Conservation (phyloP, 352 stramenopile species). For the Phytophthora pistaciae region DNA sequence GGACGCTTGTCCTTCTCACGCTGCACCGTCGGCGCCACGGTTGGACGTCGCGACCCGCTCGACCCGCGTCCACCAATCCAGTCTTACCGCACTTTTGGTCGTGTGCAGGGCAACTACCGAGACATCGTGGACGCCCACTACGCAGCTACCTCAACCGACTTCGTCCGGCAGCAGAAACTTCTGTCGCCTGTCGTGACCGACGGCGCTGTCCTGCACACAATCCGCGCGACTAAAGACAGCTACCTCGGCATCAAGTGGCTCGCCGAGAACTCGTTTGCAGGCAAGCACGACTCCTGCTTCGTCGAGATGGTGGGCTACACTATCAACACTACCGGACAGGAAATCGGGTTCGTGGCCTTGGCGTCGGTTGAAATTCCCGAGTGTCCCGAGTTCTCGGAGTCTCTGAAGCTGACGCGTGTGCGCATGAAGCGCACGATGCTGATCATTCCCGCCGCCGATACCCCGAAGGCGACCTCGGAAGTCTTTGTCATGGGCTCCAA, state of each 20-base stretch:
- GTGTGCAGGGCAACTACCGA: constrained; percentile 58
- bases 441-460: constrained; percentile 37
- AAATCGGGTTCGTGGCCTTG: constrained; percentile 51
- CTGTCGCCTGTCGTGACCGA: constrained; percentile 53
- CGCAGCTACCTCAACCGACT: constrained; percentile 45
- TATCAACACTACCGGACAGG: constrained; percentile 39
- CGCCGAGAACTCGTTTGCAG: constrained; percentile 35
- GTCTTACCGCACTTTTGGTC: constrained; percentile 56
- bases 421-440: constrained; percentile 62
- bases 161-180: constrained; percentile 55
- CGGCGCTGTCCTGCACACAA: constrained; percentile 49
- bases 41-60: constrained; percentile 16
- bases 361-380: constrained; percentile 57
- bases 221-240: constrained; percentile 40
- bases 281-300: constrained; percentile 55
- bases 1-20: constrained; percentile 11
- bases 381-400: constrained; percentile 43
- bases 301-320: constrained; percentile 65
- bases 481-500: constrained; percentile 53
- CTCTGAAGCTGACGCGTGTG: constrained; percentile 46
- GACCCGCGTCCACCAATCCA: constrained; percentile 32
- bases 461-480: constrained; percentile 44
- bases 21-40: constrained; percentile 18
- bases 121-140: constrained; percentile 57
- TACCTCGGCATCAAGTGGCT: constrained; percentile 68